phyloP scores from a whole-genome alignment of 1,139 yeast genomes.

The Yarrowia galli region DNA sequence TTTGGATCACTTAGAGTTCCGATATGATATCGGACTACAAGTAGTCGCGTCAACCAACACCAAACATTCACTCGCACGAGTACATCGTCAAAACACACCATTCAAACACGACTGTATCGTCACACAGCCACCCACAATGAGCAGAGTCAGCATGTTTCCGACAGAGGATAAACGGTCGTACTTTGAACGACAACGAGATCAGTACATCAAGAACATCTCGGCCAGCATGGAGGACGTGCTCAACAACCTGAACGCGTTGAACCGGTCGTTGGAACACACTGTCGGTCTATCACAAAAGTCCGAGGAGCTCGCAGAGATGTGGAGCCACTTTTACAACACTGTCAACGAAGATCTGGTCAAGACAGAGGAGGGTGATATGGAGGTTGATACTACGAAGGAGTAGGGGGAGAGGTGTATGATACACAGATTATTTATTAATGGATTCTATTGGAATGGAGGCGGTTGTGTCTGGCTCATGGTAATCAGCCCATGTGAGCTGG shows the following conservation, averaged over 20 bases:
- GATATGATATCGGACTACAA: not conserved
- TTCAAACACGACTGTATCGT: no score
- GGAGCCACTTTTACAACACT: slow-evolving; percentile 59
- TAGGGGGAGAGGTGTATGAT: not conserved
- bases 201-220: slow-evolving; percentile 54
- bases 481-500: no score
- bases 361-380: slow-evolving; percentile 8
- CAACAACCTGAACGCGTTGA: slow-evolving; percentile 58
- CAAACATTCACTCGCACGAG: not conserved
- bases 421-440: slow-evolving; percentile 6
- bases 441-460: not conserved
- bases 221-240: slow-evolving; percentile 60
- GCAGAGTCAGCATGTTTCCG: slow-evolving; percentile 33
- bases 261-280: slow-evolving; percentile 59
- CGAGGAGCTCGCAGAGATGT: slow-evolving; percentile 58
- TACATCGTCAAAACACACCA: no score
- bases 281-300: slow-evolving; percentile 64
- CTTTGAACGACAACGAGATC: slow-evolving; percentile 57
- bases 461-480: no score
- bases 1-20: not conserved
- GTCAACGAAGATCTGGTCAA: slow-evolving; percentile 27
- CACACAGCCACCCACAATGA: slow-evolving; percentile 26
- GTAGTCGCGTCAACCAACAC: not conserved
- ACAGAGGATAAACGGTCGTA: slow-evolving; percentile 44
- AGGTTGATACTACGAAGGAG: slow-evolving; percentile 12